Base-by-base conservation (phyloP, 2,329 filamentous ascomycete genomes). In the Nothophaeocryptopus gaeumannii region DNA sequence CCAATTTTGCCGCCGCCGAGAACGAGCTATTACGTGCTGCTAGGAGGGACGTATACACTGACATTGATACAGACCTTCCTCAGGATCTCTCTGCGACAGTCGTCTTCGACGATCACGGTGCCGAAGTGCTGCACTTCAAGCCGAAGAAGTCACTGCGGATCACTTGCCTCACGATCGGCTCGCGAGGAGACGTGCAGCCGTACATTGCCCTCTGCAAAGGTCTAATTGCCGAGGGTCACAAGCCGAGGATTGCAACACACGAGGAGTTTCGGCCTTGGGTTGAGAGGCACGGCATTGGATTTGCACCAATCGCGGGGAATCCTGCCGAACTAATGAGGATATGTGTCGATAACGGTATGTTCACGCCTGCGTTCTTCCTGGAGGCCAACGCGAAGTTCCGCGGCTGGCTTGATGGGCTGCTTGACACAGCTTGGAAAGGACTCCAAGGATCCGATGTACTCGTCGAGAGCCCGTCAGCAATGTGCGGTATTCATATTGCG, bases 401-500 rank as follows among this genome's bases (percentile, higher is more conserved):
- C 46, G 86, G 84, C n/a, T 99, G 93, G 91, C 84, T 99, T 13
- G 91, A 97, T 61, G 87, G 89, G 37, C 79, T 99, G 15, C 81
- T 96, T 32, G 79, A 78, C 12, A 91, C 89, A 12, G 85, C 90
- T 0, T 97, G 87, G 83, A 70, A 74, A 37, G 89, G 89, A 1
- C 97, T 92, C 63, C 83, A 96, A 68, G 87, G 85, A 16, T 87
- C 86, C 1, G 92, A 99, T 67, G 74, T 99, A 30, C 76, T 99
- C 34, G 96, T 99, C 53, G 93, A 99, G 68, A 95, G 89, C 39
- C 93, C 93, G 0, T 95, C 89, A 50, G 90, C 93, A 11, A 99
- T 99, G 93, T 90, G 87, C 0, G 93, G 93, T 20, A 96, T 99
- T 46, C 93, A 99, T 68, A 95, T 99, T 58, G 93, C 93, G 1